These are phyloP conservation scores for Pestalotiopsis sp. DNA, from an alignment of 2,329 filamentous ascomycete species.

Conservation along the genomic window DNA sequence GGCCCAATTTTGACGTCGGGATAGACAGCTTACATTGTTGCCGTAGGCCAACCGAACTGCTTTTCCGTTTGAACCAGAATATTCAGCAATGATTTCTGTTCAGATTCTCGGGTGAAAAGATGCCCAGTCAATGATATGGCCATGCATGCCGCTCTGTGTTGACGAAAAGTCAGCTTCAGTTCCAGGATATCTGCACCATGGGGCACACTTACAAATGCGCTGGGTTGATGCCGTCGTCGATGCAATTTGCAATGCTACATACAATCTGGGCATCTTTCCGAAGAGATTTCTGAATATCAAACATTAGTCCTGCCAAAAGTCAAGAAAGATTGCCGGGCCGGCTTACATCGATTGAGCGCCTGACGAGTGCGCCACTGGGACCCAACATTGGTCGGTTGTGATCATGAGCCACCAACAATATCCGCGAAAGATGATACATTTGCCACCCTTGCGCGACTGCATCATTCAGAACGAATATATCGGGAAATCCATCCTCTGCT, in stretches of 20 bases:
- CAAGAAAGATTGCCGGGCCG: neutral
- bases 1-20: neutral
- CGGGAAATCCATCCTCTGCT: slow-evolving; percentile 20
- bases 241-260: slow-evolving; percentile 26
- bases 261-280: slow-evolving; percentile 27
- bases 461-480: slow-evolving; percentile 28
- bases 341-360: slow-evolving; percentile 13
- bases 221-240: slow-evolving; percentile 23
- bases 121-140: slow-evolving; percentile 34
- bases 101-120: slow-evolving; percentile 31
- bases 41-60: slow-evolving; percentile 19
- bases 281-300: slow-evolving; percentile 20
- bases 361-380: slow-evolving; percentile 15
- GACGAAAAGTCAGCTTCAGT: neutral
- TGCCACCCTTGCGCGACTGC: slow-evolving; percentile 26
- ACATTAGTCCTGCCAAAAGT: neutral
- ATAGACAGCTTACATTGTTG: slow-evolving; percentile 4
- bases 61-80: slow-evolving; percentile 33
- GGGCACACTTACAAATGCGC: slow-evolving; percentile 22
- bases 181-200: neutral
- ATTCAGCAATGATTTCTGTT: slow-evolving; percentile 33
- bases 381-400: slow-evolving; percentile 26
- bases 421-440: slow-evolving; percentile 30
- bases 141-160: slow-evolving; percentile 22
- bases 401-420: slow-evolving; percentile 27